These are phyloP conservation scores for Eutrema heterophyllum DNA, from an alignment of 345 rosid genomes.

Conservation along the genomic window DNA sequence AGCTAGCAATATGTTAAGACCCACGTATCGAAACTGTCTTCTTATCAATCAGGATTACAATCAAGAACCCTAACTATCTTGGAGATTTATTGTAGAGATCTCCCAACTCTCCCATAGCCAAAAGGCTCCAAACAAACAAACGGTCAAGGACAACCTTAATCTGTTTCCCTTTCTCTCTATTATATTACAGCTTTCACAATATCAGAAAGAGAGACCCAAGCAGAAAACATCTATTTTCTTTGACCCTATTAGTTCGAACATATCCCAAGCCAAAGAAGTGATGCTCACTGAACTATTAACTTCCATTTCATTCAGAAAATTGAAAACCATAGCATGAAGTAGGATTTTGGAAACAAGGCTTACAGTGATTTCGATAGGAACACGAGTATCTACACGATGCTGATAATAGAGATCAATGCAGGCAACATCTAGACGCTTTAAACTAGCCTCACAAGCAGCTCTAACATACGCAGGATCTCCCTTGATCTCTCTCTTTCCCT, in stretches of 20 bases:
- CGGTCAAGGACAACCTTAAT: too few relatives aligned
- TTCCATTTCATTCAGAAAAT: neutral
- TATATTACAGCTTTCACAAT: too few relatives aligned
- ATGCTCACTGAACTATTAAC: neutral
- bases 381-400: slow-evolving; percentile 40
- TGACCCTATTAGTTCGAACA: neutral
- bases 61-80: too few relatives aligned
- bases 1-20: neutral
- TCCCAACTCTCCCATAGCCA: too few relatives aligned
- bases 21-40: too few relatives aligned
- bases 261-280: neutral
- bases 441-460: slow-evolving; percentile 53
- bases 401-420: slow-evolving; percentile 63
- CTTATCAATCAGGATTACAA: too few relatives aligned
- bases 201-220: neutral
- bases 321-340: neutral
- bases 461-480: slow-evolving; percentile 56
- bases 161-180: too few relatives aligned
- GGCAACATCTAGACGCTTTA: slow-evolving; percentile 44
- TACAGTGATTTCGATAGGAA: slow-evolving; percentile 37
- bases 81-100: too few relatives aligned
- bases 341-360: neutral
- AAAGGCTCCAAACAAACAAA: too few relatives aligned
- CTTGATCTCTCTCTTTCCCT: slow-evolving; percentile 23
- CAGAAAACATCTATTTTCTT: neutral